Conservation (phyloP, 345 rosid genomes). For the Murraya paniculata region DNA sequence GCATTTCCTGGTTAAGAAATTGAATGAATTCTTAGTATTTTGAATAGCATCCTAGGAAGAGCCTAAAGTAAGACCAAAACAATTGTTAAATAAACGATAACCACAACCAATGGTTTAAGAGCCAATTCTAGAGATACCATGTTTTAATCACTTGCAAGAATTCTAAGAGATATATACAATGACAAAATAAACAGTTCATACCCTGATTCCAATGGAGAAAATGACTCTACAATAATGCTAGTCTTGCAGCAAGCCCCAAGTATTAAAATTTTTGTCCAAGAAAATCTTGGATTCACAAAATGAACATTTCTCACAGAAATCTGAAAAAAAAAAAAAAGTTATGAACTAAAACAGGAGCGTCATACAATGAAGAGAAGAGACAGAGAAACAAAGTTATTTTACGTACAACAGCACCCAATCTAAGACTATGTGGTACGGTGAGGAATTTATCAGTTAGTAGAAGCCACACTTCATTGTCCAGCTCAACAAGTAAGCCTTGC, state of each 20-base stretch:
- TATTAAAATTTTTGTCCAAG: slow-evolving; percentile 62
- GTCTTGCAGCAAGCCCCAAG: slow-evolving; percentile 82
- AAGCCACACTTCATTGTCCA: slow-evolving; percentile 87
- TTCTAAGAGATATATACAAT: slow-evolving; percentile 1
- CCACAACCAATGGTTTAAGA: not conserved
- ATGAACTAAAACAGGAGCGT: slow-evolving; percentile 1
- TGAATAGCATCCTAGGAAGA: not conserved
- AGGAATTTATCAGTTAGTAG: slow-evolving; percentile 58
- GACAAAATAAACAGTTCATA: slow-evolving; percentile 25
- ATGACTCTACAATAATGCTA: slow-evolving; percentile 60
- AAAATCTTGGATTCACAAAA: slow-evolving; percentile 66
- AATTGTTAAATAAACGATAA: not conserved
- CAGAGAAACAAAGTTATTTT: not conserved
- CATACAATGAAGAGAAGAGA: not conserved
- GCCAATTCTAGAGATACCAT: not conserved
- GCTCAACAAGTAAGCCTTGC: slow-evolving; percentile 78
- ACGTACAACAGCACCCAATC: slow-evolving; percentile 81
- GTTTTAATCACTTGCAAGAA: not conserved
- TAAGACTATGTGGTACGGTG: slow-evolving; percentile 56
- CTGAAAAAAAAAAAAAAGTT: slow-evolving; percentile 39
- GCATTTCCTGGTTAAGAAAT: not conserved
- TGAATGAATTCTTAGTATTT: not conserved
- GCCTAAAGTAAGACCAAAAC: not conserved
- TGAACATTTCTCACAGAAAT: slow-evolving; percentile 71
- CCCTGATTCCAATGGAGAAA: slow-evolving; percentile 80